phyloP scores from a whole-genome alignment of 2,329 filamentous ascomycete genomes.

The Coniochaeta hoffmannii region DNA sequence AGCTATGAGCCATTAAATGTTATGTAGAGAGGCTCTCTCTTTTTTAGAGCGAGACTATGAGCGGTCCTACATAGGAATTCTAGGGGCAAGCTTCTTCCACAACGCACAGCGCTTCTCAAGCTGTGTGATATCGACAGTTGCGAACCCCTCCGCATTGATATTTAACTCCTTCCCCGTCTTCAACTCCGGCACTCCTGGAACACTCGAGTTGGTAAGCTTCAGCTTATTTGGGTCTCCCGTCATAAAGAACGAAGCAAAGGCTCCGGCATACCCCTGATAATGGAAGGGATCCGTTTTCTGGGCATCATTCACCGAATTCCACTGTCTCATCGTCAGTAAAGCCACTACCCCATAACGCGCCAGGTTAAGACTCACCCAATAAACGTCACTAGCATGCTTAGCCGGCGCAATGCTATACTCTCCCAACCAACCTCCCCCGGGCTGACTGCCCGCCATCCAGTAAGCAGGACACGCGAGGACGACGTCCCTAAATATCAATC shows the following conservation, averaged over 20 bases:
- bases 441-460: constrained; percentile 43
- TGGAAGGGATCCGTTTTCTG: constrained; percentile 44
- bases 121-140: background rate
- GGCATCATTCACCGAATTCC: constrained; percentile 46
- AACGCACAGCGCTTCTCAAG: background rate
- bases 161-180: background rate
- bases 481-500: constrained; percentile 49
- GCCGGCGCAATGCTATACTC: constrained; percentile 55
- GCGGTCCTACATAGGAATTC: constrained; percentile 3
- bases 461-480: constrained; percentile 53
- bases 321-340: constrained; percentile 25
- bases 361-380: constrained; percentile 33
- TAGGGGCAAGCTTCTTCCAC: constrained; percentile 1
- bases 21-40: too few relatives aligned
- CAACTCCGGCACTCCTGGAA: background rate
- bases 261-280: constrained; percentile 49
- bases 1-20: too few relatives aligned
- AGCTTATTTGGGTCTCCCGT: constrained; percentile 4
- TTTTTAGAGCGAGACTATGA: too few relatives aligned
- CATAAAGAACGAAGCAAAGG: constrained; percentile 50
- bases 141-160: background rate
- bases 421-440: constrained; percentile 40
- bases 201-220: constrained; percentile 4
- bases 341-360: background rate
- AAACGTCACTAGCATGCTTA: constrained; percentile 50